A percentile compares a stretch with the other conserved stretches of the same genome.
Conservation (phyloP, 129 eudicot genomes). For the Chrysanthemum makinoi region DNA sequence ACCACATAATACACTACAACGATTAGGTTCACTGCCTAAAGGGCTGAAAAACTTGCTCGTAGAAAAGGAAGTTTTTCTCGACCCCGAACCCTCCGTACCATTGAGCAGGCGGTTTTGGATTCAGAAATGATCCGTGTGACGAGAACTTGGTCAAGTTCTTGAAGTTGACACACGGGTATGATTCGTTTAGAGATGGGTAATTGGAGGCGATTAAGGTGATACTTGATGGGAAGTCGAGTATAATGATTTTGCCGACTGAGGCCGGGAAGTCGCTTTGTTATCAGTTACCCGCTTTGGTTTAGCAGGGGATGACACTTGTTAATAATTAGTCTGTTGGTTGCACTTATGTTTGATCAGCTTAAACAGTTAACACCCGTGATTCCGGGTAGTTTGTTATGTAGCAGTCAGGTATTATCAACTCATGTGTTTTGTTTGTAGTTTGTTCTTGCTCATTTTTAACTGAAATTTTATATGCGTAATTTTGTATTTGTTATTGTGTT, state of each 20-base stretch:
- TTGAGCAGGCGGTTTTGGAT: constrained; percentile 49
- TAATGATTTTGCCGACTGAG: constrained; percentile 96
- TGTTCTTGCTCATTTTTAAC: constrained; percentile 4
- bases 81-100: no score
- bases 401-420: constrained; percentile 49
- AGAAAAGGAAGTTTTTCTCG: no score
- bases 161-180: constrained; percentile 78
- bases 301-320: constrained; percentile 81
- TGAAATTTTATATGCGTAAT: neutral
- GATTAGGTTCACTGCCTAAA: no score
- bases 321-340: constrained; percentile 68
- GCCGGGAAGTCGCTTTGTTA: constrained; percentile 94
- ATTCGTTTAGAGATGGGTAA: constrained; percentile 79
- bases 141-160: constrained; percentile 67
- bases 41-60: no score
- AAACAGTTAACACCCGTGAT: constrained; percentile 73
- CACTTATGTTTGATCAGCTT: constrained; percentile 95
- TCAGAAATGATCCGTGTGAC: constrained; percentile 66
- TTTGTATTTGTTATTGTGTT: constrained; percentile 18
- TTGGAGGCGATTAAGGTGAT: constrained; percentile 76
- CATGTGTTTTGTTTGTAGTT: constrained; percentile 4
- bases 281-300: constrained; percentile 82
- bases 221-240: constrained; percentile 68
- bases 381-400: constrained; percentile 49
- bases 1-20: no score